Evolutionary conservation across 2,329 filamentous ascomycete species (phyloP).

Genomic region (Fusarium tupiense): DNA sequence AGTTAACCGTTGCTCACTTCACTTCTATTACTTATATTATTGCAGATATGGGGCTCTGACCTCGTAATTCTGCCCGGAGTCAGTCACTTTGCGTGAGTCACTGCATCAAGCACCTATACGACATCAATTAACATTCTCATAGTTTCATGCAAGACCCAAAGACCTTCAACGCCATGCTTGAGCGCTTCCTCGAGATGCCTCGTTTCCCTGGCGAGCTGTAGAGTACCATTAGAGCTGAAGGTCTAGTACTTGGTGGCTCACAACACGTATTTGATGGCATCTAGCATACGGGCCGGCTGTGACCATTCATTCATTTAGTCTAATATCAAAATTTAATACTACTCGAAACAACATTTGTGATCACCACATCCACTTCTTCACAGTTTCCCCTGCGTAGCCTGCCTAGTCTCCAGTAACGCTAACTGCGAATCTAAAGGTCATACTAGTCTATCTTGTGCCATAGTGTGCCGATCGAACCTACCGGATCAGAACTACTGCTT

Average conservation of each 20-base stretch:
- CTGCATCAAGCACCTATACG: fast-evolving
- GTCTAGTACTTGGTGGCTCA: too few species aligned
- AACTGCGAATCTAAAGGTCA: too few species aligned
- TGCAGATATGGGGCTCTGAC: not conserved
- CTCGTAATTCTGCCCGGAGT: not conserved
- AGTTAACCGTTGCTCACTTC: too few species aligned
- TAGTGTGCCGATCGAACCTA: not conserved
- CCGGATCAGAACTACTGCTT: not conserved
- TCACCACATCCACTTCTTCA: not conserved
- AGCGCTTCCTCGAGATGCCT: not conserved
- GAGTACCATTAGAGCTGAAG: fast-evolving
- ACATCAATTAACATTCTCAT: not conserved
- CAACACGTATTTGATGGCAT: too few species aligned
- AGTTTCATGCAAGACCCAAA: not conserved
- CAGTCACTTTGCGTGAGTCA: slow-evolving; percentile 11
- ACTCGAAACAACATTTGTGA: not conserved
- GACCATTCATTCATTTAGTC: not conserved
- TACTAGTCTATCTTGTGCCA: too few species aligned
- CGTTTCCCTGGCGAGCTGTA: not conserved
- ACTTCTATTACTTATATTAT: too few species aligned
- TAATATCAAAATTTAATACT: not conserved
- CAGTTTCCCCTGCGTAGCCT: not conserved
- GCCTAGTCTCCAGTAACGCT: too few species aligned
- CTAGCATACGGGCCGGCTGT: fast-evolving
- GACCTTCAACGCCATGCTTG: not conserved